A percentile compares a stretch with the other conserved stretches of the same genome.
phyloP scores from a whole-genome alignment of 768 basidiomycete genomes.

The Rhodotorula diobovata region DNA sequence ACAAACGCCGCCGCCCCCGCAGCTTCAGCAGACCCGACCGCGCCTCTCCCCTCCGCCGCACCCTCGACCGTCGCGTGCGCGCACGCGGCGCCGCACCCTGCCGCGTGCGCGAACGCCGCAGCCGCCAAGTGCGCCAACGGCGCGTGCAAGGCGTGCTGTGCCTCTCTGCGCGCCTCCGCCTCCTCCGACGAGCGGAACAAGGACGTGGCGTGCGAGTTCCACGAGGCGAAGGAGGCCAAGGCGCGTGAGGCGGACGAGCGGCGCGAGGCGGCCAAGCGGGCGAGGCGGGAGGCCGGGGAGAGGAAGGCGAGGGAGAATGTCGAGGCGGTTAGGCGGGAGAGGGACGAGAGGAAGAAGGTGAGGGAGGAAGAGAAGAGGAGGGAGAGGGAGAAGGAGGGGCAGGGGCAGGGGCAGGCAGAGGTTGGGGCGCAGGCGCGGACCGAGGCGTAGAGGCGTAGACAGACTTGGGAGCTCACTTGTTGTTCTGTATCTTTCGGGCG shows the following conservation, averaged over 20 bases:
- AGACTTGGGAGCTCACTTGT: not conserved
- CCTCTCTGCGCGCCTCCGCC: slow-evolving; percentile 2
- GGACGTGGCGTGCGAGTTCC: not conserved
- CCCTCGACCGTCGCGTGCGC: not conserved
- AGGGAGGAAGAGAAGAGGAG: not conserved
- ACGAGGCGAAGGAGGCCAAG: slow-evolving; percentile 35
- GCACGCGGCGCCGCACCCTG: not conserved
- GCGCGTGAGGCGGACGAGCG: slow-evolving; percentile 8
- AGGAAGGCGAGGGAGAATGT: not conserved
- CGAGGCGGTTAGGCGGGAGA: not conserved
- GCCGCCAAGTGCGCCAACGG: slow-evolving; percentile 25
- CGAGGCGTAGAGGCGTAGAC: not conserved
- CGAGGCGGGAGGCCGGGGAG: not conserved
- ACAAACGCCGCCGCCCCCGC: not conserved
- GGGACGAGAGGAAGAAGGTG: not conserved
- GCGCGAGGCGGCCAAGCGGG: not conserved
- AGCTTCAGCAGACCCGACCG: not conserved
- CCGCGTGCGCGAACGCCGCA: slow-evolving; percentile 26
- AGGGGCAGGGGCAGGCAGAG: too few relatives aligned
- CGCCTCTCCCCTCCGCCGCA: not conserved
- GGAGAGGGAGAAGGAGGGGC: too few relatives aligned
- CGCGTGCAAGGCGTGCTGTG: slow-evolving; percentile 30
- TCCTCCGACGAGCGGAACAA: slow-evolving; percentile 27
- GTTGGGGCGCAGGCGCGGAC: not conserved
- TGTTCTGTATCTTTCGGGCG: too few relatives aligned